Base-by-base conservation (phyloP, 2,329 filamentous ascomycete species). In the Colletotrichum endophyticum region DNA sequence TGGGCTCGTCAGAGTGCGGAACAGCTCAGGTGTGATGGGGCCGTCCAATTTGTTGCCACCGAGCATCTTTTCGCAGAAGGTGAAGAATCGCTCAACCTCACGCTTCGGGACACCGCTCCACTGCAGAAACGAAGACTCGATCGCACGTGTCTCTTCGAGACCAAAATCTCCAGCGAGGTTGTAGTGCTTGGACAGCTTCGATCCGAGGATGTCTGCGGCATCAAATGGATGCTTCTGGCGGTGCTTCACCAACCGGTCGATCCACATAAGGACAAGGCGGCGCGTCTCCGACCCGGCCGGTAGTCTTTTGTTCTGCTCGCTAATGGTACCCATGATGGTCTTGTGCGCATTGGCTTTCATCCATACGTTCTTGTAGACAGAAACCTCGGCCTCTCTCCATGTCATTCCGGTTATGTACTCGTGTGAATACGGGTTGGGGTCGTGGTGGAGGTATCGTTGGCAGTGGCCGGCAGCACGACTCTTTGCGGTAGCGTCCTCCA, bases 391-490 rank as follows among this genome's bases (percentile, higher is more conserved):
- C 27, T 44, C 9, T 27, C 13, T 56, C 56, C 32, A 53, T 34
- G 76, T 78, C 16, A 78, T 70, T 22, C 76, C 76, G 30, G 70
- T 44, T 3, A 13, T 16, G 66, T 63, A 77, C 61, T 70, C 70
- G 44, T 77, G 63, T 2, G 49, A 34, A 67, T 78, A 78, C 13
- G 70, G 71, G 74, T 77, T 78, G 15, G 70, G 64, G 61, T 78
- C 66, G 63, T 66, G 67, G 34, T 63, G 22, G 53, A 78, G 32
- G 63, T 71, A 77, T 11, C 67, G 70, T 9, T 71, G 76, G 44
- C 64, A 68, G 22, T 27, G 39, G 22, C 22, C 57, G 32, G 34
- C 15, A n/a, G 32, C 36, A 34, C 63, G 70, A 30, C 71, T 64
- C 36, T 30, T n/a, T 19, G 57, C 30, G 28, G 63, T 61, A 16